Percentiles rank a stretch among this genome's conserved stretches.
Evolutionary conservation across 257 asterid genomes (phyloP).

Genomic region (Nicotiana obtusifolia): DNA sequence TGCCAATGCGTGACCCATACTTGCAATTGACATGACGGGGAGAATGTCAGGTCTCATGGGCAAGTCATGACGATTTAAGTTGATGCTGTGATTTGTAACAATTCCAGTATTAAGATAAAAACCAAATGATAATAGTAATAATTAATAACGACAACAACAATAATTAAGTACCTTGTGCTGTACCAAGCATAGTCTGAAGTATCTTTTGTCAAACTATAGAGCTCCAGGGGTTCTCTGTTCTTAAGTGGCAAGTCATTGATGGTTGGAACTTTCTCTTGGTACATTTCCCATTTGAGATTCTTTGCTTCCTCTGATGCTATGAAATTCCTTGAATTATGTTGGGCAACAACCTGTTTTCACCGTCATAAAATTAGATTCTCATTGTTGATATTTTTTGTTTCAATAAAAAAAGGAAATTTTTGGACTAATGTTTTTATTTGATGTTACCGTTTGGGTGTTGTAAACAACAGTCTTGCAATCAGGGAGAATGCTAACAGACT

Average conservation of each 20-base stretch:
- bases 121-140: background rate
- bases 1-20: constrained; percentile 79
- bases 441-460: constrained; percentile 64
- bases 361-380: background rate
- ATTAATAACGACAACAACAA: background rate
- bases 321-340: constrained; percentile 74
- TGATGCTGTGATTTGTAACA: constrained; percentile 34
- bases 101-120: background rate
- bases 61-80: constrained; percentile 47
- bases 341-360: constrained; percentile 52
- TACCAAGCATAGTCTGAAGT: constrained; percentile 90
- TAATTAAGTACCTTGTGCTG: constrained; percentile 48
- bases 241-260: constrained; percentile 27
- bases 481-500: constrained; percentile 86
- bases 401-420: no score
- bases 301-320: constrained; percentile 29
- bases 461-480: constrained; percentile 86
- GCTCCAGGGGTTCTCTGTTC: constrained; percentile 47
- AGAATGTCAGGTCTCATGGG: constrained; percentile 67
- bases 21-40: constrained; percentile 66
- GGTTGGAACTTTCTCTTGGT: constrained; percentile 50
- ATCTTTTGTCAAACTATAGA: constrained; percentile 56
- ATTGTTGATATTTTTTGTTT: background rate
- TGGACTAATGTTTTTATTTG: background rate
- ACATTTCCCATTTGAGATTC: constrained; percentile 57